Conservation (phyloP, 805 yeast genomes). For the Spathaspora sp. region DNA sequence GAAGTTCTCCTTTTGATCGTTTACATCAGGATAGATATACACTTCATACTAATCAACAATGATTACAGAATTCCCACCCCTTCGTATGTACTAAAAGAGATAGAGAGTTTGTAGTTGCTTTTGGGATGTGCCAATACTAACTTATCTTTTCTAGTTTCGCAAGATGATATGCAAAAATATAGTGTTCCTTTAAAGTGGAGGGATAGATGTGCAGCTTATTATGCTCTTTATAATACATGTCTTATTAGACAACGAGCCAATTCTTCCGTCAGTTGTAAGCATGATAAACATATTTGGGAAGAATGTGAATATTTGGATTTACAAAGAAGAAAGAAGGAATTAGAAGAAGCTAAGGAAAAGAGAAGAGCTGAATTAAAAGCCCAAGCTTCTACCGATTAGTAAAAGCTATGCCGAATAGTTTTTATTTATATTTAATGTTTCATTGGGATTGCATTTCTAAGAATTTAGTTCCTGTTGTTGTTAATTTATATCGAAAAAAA, state of each 20-base stretch:
- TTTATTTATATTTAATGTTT: background rate
- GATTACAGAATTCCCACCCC: slow-evolving; percentile 41
- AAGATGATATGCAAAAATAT: slow-evolving; percentile 78
- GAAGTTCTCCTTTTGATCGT: background rate
- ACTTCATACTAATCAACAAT: slow-evolving; percentile 8
- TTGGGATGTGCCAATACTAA: slow-evolving; percentile 3
- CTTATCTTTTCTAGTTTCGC: slow-evolving; percentile 49
- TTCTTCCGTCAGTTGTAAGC: slow-evolving; percentile 54
- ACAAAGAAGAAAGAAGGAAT: slow-evolving; percentile 73
- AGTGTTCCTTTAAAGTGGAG: slow-evolving; percentile 77
- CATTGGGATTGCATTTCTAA: background rate
- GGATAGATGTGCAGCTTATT: slow-evolving; percentile 73
- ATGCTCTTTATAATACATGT: slow-evolving; percentile 42
- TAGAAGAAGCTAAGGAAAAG: slow-evolving; percentile 51
- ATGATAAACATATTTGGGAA: slow-evolving; percentile 80
- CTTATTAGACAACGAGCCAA: slow-evolving; percentile 42
- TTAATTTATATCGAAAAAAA: background rate
- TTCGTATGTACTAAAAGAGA: slow-evolving; percentile 28
- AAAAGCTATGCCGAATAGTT: background rate
- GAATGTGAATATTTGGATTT: slow-evolving; percentile 82
- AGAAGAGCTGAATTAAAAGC: slow-evolving; percentile 22
- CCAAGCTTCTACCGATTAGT: background rate
- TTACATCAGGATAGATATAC: background rate
- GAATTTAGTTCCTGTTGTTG: background rate
- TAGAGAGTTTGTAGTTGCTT: background rate